Evolutionary conservation across 2,329 filamentous ascomycete genomes (phyloP), one percentile per base, ranked within the genome.

Genomic region (Epichloe gansuensis): DNA sequence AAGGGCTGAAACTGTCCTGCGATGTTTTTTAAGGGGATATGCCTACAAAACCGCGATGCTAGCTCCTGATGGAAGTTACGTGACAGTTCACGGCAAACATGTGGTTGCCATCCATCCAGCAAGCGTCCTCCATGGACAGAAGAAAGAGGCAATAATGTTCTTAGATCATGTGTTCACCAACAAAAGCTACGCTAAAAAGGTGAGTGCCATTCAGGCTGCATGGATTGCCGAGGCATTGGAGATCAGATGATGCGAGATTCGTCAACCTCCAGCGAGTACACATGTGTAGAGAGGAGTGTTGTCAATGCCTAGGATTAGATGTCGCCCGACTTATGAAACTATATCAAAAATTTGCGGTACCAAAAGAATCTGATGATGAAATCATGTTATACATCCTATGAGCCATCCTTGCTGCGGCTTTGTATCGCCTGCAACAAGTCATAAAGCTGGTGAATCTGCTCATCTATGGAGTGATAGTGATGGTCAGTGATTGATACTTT

Each of bases 361-460:
- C 7, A 41, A 11, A 38, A 41, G 11, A 17, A 31, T 13, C 17
- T 25, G 27, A 7, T 34, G 13, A 12, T 17, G 5, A 21, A 15
- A 17, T 9, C 21, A 43, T 31, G 49, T 57, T 40, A 65, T 54
- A 60, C 62, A 35, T 61, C 53, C 25, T 63, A 58, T 13, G 64
- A 61, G 12, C 56, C 60, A 3, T 59, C 59, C 31, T 58, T 58
- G 31, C 56, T 51, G 27, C 60, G 64, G 13, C 73, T 74, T 57
- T 69, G 68, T 53, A 95, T 94, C 2, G 87, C 80, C 66, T 86
- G 79, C 89, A 96, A 94, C 52, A 98, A 74, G 65, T 97, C 91
- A 64, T 96, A 96, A 59, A 98, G 71, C 68, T 98, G 93, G 1
- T 84, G 87, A 50, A 97, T 74, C 70, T 98, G 93, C 66, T 97